Evolutionary conservation across 2,329 filamentous ascomycete genomes (phyloP).

Genomic region (Kalaharituber pfeilii): DNA sequence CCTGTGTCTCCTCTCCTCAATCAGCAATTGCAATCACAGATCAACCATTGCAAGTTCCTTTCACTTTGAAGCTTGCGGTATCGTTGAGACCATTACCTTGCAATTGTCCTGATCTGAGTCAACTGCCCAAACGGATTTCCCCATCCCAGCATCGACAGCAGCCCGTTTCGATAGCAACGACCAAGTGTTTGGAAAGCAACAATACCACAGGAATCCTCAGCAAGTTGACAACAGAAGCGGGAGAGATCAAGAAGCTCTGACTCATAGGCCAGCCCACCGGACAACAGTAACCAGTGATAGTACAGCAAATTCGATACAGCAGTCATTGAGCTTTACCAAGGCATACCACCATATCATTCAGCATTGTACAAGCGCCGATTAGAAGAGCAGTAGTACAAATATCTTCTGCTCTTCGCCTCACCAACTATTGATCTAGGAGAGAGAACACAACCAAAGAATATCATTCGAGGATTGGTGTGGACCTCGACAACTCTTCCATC

Average conservation of each 20-base stretch:
- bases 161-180: too few relatives aligned
- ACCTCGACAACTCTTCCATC: conserved; percentile 1
- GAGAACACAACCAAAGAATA: background rate
- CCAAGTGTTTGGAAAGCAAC: background rate
- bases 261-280: background rate
- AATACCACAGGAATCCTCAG: background rate
- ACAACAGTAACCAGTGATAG: background rate
- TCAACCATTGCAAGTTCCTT: background rate
- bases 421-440: background rate
- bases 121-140: background rate
- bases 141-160: background rate
- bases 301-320: background rate
- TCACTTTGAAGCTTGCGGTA: too few relatives aligned
- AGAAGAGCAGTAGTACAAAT: background rate
- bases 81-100: background rate
- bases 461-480: conserved; percentile 1
- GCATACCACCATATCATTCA: background rate
- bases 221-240: background rate
- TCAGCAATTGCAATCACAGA: conserved; percentile 1
- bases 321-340: background rate
- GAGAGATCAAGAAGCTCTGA: background rate
- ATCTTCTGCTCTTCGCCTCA: background rate
- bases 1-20: conserved; percentile 3
- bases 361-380: background rate
- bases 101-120: background rate